Evolutionary conservation across 208 protist genomes (phyloP).

Genomic region (Trypanosoma avium): DNA sequence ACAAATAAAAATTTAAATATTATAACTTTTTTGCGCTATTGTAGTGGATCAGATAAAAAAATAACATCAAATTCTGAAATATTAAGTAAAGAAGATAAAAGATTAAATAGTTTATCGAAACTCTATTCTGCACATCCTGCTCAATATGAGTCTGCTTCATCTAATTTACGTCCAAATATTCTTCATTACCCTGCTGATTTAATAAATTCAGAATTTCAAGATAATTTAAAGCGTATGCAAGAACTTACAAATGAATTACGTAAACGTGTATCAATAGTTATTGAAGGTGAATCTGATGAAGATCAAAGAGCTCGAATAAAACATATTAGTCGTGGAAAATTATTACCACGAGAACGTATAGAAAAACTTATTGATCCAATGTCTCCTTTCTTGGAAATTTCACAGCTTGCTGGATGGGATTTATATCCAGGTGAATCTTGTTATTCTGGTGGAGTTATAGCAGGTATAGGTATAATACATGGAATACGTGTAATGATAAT

Average conservation of each 20-base stretch:
- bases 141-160: constrained; percentile 45
- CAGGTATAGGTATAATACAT: constrained; percentile 89
- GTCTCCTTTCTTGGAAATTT: constrained; percentile 95
- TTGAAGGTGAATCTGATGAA: constrained; percentile 26
- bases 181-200: constrained; percentile 48
- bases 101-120: background rate
- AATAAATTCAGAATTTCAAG: constrained; percentile 35
- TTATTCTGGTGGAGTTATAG: constrained; percentile 93
- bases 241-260: constrained; percentile 40
- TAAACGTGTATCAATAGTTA: constrained; percentile 35
- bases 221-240: constrained; percentile 58
- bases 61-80: background rate
- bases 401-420: constrained; percentile 92
- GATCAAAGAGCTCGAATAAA: constrained; percentile 29
- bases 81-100: constrained; percentile 1
- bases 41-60: too few species aligned
- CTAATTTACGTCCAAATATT: constrained; percentile 28
- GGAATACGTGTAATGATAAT: constrained; percentile 93
- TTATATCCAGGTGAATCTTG: constrained; percentile 89
- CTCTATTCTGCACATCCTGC: constrained; percentile 46
- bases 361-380: constrained; percentile 87
- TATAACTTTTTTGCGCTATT: too few species aligned
- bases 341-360: constrained; percentile 92
- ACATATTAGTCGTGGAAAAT: constrained; percentile 75
- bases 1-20: too few species aligned